These are phyloP conservation scores for Mycena maculata DNA, from an alignment of 768 basidiomycete genomes.

Conservation along the genomic window DNA sequence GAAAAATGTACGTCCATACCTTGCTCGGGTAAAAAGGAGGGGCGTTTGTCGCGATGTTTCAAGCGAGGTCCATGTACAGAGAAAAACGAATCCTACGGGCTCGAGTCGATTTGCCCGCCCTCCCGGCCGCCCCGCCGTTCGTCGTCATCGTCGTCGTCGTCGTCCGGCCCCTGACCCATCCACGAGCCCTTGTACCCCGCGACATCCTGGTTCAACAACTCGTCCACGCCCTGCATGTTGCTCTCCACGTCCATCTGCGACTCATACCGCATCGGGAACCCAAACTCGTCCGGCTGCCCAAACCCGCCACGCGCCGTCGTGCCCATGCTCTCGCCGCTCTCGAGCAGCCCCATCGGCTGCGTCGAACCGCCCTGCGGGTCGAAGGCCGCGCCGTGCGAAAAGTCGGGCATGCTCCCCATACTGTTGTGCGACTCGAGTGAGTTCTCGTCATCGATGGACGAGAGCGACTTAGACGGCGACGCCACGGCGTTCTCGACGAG, in stretches of 20 bases:
- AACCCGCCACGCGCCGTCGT: constrained; percentile 29
- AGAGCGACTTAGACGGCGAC: constrained; percentile 33
- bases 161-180: constrained; percentile 25
- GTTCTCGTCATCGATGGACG: constrained; percentile 32
- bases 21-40: no score
- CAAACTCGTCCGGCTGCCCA: constrained; percentile 25
- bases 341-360: constrained; percentile 32
- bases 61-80: no score
- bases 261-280: constrained; percentile 28
- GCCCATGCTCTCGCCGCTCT: constrained; percentile 18
- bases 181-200: constrained; percentile 25
- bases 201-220: constrained; percentile 30
- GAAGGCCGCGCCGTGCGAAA: constrained; percentile 24
- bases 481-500: neutral
- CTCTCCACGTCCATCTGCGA: constrained; percentile 36
- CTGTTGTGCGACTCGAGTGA: constrained; percentile 29
- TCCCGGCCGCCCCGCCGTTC: constrained; percentile 26
- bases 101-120: constrained; percentile 12
- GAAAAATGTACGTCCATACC: no score
- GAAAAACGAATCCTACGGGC: constrained; percentile 24
- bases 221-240: constrained; percentile 32
- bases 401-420: constrained; percentile 24
- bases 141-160: constrained; percentile 26
- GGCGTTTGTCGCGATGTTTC: no score
- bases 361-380: constrained; percentile 30